These are phyloP conservation scores for Marasmius fiardii DNA, from an alignment of 1,284 basidiomycete genomes.

Conservation along the genomic window DNA sequence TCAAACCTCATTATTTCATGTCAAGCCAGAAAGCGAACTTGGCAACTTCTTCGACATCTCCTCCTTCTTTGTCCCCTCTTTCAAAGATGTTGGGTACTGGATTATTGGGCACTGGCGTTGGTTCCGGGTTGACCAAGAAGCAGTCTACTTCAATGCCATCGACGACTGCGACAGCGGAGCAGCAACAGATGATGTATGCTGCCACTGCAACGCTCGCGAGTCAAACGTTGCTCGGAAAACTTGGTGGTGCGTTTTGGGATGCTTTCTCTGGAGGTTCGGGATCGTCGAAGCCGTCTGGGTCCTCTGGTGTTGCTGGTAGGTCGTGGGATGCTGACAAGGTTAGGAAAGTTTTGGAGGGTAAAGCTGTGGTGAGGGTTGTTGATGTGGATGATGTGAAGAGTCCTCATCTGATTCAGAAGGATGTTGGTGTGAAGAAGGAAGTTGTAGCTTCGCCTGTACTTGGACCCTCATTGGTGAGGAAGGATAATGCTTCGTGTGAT, in stretches of 20 bases:
- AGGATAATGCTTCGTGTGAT: slow-evolving; percentile 3
- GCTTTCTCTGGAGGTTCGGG: slow-evolving; percentile 56
- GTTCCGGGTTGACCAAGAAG: background rate
- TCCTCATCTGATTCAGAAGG: background rate
- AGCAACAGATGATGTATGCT: slow-evolving; percentile 33
- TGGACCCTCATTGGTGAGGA: background rate
- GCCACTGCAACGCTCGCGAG: slow-evolving; percentile 64
- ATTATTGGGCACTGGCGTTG: slow-evolving; percentile 24
- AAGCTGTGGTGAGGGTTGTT: slow-evolving; percentile 69
- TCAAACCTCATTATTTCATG: slow-evolving; percentile 17
- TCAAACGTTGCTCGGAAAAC: slow-evolving; percentile 63
- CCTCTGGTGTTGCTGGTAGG: slow-evolving; percentile 10
- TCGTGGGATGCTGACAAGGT: slow-evolving; percentile 76
- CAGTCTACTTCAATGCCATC: slow-evolving; percentile 5
- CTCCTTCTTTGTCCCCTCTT: slow-evolving; percentile 32
- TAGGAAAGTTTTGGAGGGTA: slow-evolving; percentile 70
- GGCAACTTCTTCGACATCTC: slow-evolving; percentile 13
- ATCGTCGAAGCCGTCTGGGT: slow-evolving; percentile 21
- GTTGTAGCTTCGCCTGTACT: background rate
- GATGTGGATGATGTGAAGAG: slow-evolving; percentile 49
- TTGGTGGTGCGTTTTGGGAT: slow-evolving; percentile 77
- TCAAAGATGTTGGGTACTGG: slow-evolving; percentile 48
- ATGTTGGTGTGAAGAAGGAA: slow-evolving; percentile 8
- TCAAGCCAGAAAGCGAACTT: slow-evolving; percentile 14
- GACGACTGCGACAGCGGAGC: slow-evolving; percentile 9